Percentiles rank a stretch among this genome's conserved stretches.
These are phyloP conservation scores for Fusarium nanum DNA, from an alignment of 2,329 filamentous ascomycete genomes.

Conservation along the genomic window DNA sequence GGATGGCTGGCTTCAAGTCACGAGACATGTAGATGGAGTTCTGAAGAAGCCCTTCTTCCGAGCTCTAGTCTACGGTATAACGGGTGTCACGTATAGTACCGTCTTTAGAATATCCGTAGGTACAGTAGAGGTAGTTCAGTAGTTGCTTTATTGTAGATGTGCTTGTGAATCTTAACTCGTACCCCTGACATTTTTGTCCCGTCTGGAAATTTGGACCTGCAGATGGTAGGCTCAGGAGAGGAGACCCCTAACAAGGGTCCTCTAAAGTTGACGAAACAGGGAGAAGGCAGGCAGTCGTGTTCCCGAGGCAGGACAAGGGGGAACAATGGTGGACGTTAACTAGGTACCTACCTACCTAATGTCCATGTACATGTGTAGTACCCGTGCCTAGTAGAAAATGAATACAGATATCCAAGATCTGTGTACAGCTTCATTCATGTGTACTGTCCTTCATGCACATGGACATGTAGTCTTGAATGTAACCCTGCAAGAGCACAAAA, in stretches of 20 bases:
- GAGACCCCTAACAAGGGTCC: slow-evolving; percentile 45
- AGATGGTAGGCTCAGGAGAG: slow-evolving; percentile 36
- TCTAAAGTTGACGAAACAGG: slow-evolving; percentile 36
- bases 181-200: slow-evolving; percentile 23
- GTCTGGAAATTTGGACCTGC: slow-evolving; percentile 48
- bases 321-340: slow-evolving; percentile 15
- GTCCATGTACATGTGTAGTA: slow-evolving; percentile 8
- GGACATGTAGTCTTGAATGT: not conserved
- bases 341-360: not conserved
- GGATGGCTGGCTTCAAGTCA: not conserved
- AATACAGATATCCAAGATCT: not conserved
- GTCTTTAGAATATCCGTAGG: not conserved
- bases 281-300: slow-evolving; percentile 27
- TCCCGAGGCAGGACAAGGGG: slow-evolving; percentile 31
- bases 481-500: slow-evolving; percentile 1
- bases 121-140: too few relatives aligned
- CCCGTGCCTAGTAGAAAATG: not conserved
- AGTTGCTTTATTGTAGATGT: slow-evolving; percentile 5
- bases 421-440: not conserved
- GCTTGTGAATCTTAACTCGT: slow-evolving; percentile 4
- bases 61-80: not conserved
- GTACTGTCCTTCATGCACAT: not conserved
- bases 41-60: not conserved
- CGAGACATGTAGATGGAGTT: not conserved
- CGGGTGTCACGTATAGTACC: not conserved